Conservation (phyloP, 768 basidiomycete genomes). For the Pleurotus pulmonarius region DNA sequence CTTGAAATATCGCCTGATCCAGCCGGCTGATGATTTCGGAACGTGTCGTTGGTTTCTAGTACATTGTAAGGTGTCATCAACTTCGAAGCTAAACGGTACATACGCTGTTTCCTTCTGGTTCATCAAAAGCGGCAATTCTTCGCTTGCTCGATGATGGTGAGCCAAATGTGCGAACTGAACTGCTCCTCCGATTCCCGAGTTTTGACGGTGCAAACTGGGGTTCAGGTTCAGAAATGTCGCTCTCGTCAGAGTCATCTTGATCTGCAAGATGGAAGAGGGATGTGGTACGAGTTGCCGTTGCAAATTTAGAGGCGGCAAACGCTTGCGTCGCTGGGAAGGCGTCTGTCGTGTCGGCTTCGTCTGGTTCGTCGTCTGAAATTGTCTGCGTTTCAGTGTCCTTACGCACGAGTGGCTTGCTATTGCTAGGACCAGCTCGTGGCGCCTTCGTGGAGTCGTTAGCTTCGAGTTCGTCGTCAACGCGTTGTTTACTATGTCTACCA, state of each 20-base stretch:
- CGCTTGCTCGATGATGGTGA: not conserved
- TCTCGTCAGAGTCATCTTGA: not conserved
- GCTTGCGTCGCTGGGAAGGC: conserved; percentile 21
- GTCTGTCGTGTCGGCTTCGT: conserved; percentile 10
- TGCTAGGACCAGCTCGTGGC: conserved; percentile 33
- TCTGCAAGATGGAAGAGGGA: conserved; percentile 1
- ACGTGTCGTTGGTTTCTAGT: conserved; percentile 1
- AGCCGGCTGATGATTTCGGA: conserved; percentile 2
- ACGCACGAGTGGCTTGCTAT: conserved; percentile 30
- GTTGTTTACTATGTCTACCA: conserved; percentile 6
- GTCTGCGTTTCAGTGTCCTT: conserved; percentile 14
- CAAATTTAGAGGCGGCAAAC: conserved; percentile 30
- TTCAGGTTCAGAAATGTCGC: not conserved
- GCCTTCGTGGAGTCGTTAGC: conserved; percentile 8
- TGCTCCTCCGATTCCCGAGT: not conserved
- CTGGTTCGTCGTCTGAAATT: conserved; percentile 9
- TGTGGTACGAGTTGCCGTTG: conserved; percentile 4
- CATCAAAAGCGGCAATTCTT: not conserved
- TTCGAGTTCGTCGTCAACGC: conserved; percentile 10
- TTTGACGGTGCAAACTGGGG: conserved; percentile 4
- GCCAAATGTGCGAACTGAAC: not conserved
- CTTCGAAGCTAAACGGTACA: conserved; percentile 1
- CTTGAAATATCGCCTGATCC: not conserved
- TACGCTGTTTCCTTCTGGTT: not conserved
- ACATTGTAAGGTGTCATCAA: conserved; percentile 26